phyloP scores from a whole-genome alignment of 106 monocot species.

The Acanthochlamys bracteata region DNA sequence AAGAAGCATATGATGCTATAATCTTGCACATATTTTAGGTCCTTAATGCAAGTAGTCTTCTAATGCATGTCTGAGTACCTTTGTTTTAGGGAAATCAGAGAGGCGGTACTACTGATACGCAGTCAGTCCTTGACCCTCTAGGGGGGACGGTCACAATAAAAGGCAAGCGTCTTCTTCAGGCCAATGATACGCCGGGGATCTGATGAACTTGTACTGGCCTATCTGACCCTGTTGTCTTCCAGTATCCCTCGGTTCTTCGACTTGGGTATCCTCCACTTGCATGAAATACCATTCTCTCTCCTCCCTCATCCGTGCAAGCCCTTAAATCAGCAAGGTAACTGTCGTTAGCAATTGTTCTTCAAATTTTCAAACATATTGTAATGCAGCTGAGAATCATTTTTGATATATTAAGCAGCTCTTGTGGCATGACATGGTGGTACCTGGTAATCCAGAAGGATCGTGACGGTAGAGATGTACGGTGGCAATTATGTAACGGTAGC shows the following conservation, averaged over 20 bases:
- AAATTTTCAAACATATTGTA: too few relatives aligned
- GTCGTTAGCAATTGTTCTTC: too few relatives aligned
- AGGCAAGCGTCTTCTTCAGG: constrained; percentile 85
- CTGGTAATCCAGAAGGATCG: constrained; percentile 40
- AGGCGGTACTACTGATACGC: constrained; percentile 97
- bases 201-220: constrained; percentile 42
- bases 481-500: constrained; percentile 30
- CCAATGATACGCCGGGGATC: constrained; percentile 65
- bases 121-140: constrained; percentile 59
- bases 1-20: not conserved
- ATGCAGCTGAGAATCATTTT: too few relatives aligned
- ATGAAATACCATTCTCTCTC: constrained; percentile 16
- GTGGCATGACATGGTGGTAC: not conserved
- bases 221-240: constrained; percentile 94
- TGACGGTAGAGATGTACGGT: constrained; percentile 41
- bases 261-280: constrained; percentile 55
- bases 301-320: constrained; percentile 63
- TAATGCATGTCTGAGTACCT: not conserved
- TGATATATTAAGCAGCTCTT: too few relatives aligned
- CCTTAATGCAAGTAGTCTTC: too few relatives aligned
- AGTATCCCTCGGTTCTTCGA: constrained; percentile 84
- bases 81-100: constrained; percentile 6
- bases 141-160: constrained; percentile 72
- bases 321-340: not conserved
- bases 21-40: not conserved